Conservation (phyloP, 2,329 filamentous ascomycete genomes). For the Colletotrichum lindemuthianum region DNA sequence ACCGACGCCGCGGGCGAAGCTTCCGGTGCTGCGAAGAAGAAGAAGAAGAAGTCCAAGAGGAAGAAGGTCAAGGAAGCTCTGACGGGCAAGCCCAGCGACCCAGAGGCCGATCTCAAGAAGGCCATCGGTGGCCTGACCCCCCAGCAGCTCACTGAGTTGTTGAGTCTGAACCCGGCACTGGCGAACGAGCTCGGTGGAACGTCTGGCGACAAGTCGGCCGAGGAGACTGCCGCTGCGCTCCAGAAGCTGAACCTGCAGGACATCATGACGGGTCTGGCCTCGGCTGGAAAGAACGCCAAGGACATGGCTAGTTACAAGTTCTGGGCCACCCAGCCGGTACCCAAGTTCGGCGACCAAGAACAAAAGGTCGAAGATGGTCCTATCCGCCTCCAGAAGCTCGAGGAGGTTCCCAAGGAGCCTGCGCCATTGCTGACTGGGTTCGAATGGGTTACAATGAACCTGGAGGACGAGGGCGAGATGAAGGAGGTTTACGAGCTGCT, state of each 20-base stretch:
- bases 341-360: conserved; percentile 75
- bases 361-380: conserved; percentile 78
- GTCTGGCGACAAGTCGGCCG: conserved; percentile 49
- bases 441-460: conserved; percentile 92
- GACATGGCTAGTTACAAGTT: conserved; percentile 99
- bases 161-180: conserved; percentile 78
- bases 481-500: conserved; percentile 93
- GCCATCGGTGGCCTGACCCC: conserved; percentile 64
- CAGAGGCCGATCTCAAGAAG: conserved; percentile 56
- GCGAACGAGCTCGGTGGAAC: conserved; percentile 63
- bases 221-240: conserved; percentile 61
- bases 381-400: conserved; percentile 81
- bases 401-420: conserved; percentile 82
- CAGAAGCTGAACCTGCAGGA: conserved; percentile 75
- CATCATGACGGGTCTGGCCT: conserved; percentile 78
- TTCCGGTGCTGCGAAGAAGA: conserved; percentile 50
- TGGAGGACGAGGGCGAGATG: conserved; percentile 80
- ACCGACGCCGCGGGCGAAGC: conserved; percentile 50
- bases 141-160: conserved; percentile 71
- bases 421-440: conserved; percentile 82
- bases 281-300: conserved; percentile 88
- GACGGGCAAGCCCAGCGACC: conserved; percentile 47
- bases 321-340: conserved; percentile 97
- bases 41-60: conserved; percentile 74
- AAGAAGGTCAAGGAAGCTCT: conserved; percentile 66